Conservation (phyloP, 2,329 filamentous ascomycete genomes). For the Cucurbitaria berberidis region DNA sequence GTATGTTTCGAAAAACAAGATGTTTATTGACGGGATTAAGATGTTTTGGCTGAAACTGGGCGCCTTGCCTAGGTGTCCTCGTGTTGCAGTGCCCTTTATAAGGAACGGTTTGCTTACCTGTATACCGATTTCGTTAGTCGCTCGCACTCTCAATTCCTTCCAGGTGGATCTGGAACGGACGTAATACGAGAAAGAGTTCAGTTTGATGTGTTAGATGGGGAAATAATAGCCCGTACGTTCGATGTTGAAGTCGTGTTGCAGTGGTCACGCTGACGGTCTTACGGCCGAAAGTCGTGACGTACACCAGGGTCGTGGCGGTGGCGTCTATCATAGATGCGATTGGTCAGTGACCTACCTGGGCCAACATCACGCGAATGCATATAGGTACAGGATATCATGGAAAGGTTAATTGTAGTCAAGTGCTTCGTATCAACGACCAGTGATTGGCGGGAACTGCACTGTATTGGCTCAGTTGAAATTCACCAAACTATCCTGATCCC, state of each 20-base stretch:
- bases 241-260: neutral
- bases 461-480: slow-evolving; percentile 25
- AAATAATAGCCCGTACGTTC: neutral
- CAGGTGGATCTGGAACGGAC: neutral
- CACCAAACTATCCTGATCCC: slow-evolving; percentile 47
- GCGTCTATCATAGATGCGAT: slow-evolving; percentile 1
- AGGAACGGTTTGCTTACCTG: neutral
- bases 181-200: neutral
- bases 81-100: neutral
- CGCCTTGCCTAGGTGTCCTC: neutral
- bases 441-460: neutral
- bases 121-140: neutral
- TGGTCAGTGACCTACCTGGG: neutral
- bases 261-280: slow-evolving; percentile 3
- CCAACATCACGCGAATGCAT: neutral
- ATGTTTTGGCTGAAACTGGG: too few species aligned
- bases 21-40: too few species aligned
- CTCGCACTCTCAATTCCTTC: neutral
- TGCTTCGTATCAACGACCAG: neutral
- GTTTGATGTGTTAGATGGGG: too few species aligned
- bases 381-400: too few species aligned
- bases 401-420: too few species aligned
- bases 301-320: slow-evolving; percentile 1
- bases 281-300: slow-evolving; percentile 20
- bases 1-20: neutral